phyloP scores from a whole-genome alignment of 2,329 filamentous ascomycete genomes.

The Leptographium wingfieldii region DNA sequence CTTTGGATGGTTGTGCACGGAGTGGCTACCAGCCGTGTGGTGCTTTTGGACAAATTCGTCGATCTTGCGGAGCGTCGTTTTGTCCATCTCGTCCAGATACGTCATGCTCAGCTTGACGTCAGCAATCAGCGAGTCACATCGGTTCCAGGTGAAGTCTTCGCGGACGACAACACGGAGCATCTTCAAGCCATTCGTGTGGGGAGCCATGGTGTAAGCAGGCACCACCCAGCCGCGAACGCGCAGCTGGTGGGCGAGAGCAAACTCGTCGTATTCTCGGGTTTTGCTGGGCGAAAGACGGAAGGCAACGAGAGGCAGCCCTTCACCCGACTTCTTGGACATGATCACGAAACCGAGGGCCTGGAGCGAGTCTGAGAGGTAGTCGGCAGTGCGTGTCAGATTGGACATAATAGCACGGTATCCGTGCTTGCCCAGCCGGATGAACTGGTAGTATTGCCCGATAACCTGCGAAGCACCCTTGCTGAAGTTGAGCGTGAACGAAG shows the following conservation, averaged over 20 bases:
- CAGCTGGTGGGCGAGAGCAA: slow-evolving; percentile 70
- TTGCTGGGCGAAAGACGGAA: slow-evolving; percentile 58
- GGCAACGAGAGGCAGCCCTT: slow-evolving; percentile 78
- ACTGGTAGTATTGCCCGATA: slow-evolving; percentile 94
- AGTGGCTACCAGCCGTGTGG: slow-evolving; percentile 37
- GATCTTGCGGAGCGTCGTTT: slow-evolving; percentile 55
- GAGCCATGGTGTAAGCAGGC: slow-evolving; percentile 94
- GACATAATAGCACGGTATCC: slow-evolving; percentile 90
- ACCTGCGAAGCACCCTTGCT: slow-evolving; percentile 90
- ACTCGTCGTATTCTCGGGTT: slow-evolving; percentile 57
- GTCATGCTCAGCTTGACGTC: slow-evolving; percentile 70
- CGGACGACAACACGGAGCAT: slow-evolving; percentile 86
- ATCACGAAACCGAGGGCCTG: slow-evolving; percentile 70
- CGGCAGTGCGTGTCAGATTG: slow-evolving; percentile 79
- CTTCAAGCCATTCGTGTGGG: slow-evolving; percentile 70
- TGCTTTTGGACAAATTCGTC: slow-evolving; percentile 51
- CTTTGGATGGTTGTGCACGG: slow-evolving; percentile 37
- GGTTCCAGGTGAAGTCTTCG: slow-evolving; percentile 75
- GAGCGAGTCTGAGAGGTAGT: slow-evolving; percentile 69
- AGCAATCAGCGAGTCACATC: slow-evolving; percentile 64
- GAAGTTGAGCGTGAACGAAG: slow-evolving; percentile 95
- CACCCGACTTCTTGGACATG: slow-evolving; percentile 67
- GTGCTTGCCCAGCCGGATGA: slow-evolving; percentile 86
- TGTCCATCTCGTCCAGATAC: slow-evolving; percentile 62
- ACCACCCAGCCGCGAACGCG: slow-evolving; percentile 85